phyloP scores from a whole-genome alignment of 805 yeast genomes.

The Jamesozyma rosinii region DNA sequence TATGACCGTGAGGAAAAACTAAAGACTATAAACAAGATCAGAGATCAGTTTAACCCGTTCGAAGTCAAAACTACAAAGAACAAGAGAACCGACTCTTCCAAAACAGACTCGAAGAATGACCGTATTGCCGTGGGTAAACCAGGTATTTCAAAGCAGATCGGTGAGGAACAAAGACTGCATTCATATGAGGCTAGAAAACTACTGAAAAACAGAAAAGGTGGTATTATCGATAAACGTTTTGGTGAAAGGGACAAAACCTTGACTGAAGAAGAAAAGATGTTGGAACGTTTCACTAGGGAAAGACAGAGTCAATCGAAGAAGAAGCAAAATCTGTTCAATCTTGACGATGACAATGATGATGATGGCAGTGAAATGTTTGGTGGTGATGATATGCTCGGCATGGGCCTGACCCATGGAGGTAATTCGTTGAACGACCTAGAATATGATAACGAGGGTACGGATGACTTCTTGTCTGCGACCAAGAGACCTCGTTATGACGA shows the following conservation, averaged over 20 bases:
- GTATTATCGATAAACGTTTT: conserved; percentile 75
- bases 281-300: conserved; percentile 88
- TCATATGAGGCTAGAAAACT: conserved; percentile 57
- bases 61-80: conserved; percentile 64
- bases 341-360: conserved; percentile 45
- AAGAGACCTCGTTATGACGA: conserved; percentile 26
- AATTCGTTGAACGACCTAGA: conserved; percentile 50
- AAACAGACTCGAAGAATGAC: conserved; percentile 27
- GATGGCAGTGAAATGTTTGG: conserved; percentile 33
- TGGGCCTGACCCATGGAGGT: conserved; percentile 70
- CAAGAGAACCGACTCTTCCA: conserved; percentile 37
- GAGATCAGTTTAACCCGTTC: conserved; percentile 84
- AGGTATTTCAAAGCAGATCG: conserved; percentile 56
- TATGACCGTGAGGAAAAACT: conserved; percentile 62
- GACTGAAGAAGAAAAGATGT: conserved; percentile 87
- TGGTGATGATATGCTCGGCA: conserved; percentile 32
- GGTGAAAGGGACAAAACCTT: conserved; percentile 71
- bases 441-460: conserved; percentile 31
- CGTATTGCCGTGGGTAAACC: conserved; percentile 57
- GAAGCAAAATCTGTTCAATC: conserved; percentile 54
- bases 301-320: conserved; percentile 53
- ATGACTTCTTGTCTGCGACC: conserved; percentile 7
- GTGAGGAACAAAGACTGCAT: conserved; percentile 52
- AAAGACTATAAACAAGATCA: conserved; percentile 46
- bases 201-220: conserved; percentile 67